phyloP scores from a whole-genome alignment of 73 alveolate species.

The Stentor coeruleus region DNA sequence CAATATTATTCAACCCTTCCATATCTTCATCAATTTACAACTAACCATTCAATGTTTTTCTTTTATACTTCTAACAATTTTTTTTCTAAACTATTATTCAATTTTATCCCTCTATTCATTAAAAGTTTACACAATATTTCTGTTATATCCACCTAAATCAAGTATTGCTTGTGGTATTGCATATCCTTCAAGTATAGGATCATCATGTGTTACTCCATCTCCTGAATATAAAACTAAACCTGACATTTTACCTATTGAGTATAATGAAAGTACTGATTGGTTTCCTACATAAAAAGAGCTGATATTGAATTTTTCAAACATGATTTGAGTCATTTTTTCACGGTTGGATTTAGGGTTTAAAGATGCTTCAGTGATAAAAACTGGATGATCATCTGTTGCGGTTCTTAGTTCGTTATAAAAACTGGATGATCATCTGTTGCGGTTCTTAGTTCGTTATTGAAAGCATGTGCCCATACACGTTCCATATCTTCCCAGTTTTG shows the following conservation, averaged over 20 bases:
- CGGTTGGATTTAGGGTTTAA: constrained; percentile 79
- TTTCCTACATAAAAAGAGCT: constrained; percentile 89
- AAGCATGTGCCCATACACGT: constrained; percentile 77
- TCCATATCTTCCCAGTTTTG: constrained; percentile 81
- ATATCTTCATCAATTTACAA: too few species aligned
- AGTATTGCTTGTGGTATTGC: constrained; percentile 79
- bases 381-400: constrained; percentile 83
- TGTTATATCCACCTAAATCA: constrained; percentile 89
- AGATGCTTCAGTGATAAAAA: constrained; percentile 87
- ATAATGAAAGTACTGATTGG: constrained; percentile 93
- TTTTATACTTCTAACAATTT: constrained; percentile 84
- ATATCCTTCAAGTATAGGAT: constrained; percentile 95
- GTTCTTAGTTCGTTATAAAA: constrained; percentile 77
- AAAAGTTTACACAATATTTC: constrained; percentile 69
- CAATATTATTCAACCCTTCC: too few species aligned
- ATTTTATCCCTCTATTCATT: constrained; percentile 68
- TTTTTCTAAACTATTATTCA: constrained; percentile 84
- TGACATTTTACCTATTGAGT: constrained; percentile 89
- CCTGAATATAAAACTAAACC: constrained; percentile 98
- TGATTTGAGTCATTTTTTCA: constrained; percentile 74
- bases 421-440: constrained; percentile 84
- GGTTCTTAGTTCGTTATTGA: constrained; percentile 75
- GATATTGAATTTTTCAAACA: constrained; percentile 82
- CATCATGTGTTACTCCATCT: constrained; percentile 97
- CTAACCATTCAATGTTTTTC: constrained; percentile 84